Evolutionary conservation across 495 filamentous ascomycete genomes (phyloP).

Genomic region (Glonium stellatum): DNA sequence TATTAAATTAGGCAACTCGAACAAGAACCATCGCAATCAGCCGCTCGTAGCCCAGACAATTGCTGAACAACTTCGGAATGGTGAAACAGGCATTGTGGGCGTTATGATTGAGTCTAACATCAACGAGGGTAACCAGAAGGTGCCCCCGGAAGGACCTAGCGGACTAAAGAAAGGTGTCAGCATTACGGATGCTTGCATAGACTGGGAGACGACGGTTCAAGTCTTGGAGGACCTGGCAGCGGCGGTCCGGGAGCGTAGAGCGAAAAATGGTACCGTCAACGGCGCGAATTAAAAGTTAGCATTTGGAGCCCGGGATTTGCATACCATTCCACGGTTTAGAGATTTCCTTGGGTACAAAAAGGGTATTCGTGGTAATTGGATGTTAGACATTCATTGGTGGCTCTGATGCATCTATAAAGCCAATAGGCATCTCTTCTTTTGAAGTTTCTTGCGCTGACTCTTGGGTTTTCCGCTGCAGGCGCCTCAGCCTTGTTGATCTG

Average conservation of each 20-base stretch:
- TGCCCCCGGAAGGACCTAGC: slow-evolving; percentile 71
- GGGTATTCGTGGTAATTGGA: not conserved
- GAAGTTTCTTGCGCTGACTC: too few relatives aligned
- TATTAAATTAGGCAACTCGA: slow-evolving; percentile 54
- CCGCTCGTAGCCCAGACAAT: slow-evolving; percentile 80
- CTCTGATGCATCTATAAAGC: not conserved
- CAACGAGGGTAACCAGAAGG: slow-evolving; percentile 91
- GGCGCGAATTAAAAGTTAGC: slow-evolving; percentile 12
- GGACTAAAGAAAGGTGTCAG: slow-evolving; percentile 85
- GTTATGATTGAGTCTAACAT: slow-evolving; percentile 99
- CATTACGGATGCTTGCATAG: slow-evolving; percentile 96
- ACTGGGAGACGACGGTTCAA: slow-evolving; percentile 82
- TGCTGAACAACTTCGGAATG: slow-evolving; percentile 76
- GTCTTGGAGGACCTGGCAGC: slow-evolving; percentile 83
- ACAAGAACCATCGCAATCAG: slow-evolving; percentile 79
- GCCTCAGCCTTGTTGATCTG: not conserved
- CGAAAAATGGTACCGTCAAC: slow-evolving; percentile 30
- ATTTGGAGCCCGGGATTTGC: not conserved
- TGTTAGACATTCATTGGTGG: not conserved
- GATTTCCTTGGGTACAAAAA: not conserved
- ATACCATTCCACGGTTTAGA: too few relatives aligned
- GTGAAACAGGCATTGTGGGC: slow-evolving; percentile 83
- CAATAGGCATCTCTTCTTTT: not conserved
- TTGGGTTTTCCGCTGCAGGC: too few relatives aligned
- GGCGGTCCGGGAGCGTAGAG: slow-evolving; percentile 69